These are phyloP conservation scores for Nepenthes gracilis DNA, from an alignment of 148 eudicot species.

Conservation along the genomic window DNA sequence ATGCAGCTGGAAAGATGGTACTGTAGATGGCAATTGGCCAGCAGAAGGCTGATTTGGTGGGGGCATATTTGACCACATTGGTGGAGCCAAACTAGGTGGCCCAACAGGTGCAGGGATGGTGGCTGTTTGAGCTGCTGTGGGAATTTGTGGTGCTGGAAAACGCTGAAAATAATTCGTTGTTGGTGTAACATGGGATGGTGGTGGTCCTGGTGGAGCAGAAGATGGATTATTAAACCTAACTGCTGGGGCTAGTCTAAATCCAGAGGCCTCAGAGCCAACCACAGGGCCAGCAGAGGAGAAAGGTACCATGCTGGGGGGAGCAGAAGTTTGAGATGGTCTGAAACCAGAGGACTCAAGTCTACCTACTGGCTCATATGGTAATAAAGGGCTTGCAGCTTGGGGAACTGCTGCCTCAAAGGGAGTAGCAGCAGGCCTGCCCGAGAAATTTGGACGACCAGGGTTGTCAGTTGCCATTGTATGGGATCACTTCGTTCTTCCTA, in stretches of 20 bases:
- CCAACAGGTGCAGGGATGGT: conserved; percentile 34
- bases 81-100: conserved; percentile 31
- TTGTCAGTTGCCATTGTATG: conserved; percentile 67
- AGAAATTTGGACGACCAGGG: conserved; percentile 42
- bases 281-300: conserved; percentile 39
- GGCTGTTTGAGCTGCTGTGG: conserved; percentile 35
- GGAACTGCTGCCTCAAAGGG: conserved; percentile 61
- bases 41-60: conserved; percentile 44
- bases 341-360: conserved; percentile 49
- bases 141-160: conserved; percentile 45
- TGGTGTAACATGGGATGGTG: conserved; percentile 23
- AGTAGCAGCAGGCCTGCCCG: conserved; percentile 42
- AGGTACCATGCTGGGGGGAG: conserved; percentile 28
- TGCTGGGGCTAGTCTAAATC: conserved; percentile 41
- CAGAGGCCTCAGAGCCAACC: conserved; percentile 32
- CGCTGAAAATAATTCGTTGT: conserved; percentile 32
- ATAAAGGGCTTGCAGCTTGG: conserved; percentile 49
- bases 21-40: conserved; percentile 33
- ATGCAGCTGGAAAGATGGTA: conserved; percentile 26
- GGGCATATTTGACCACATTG: conserved; percentile 31
- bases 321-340: conserved; percentile 39
- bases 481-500: conserved; percentile 6
- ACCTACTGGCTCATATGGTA: conserved; percentile 50
- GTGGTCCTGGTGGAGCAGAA: conserved; percentile 27
- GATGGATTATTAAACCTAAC: conserved; percentile 22